Evolutionary conservation across 805 yeast genomes (phyloP).

Genomic region (Cyberlindnera maclurae): DNA sequence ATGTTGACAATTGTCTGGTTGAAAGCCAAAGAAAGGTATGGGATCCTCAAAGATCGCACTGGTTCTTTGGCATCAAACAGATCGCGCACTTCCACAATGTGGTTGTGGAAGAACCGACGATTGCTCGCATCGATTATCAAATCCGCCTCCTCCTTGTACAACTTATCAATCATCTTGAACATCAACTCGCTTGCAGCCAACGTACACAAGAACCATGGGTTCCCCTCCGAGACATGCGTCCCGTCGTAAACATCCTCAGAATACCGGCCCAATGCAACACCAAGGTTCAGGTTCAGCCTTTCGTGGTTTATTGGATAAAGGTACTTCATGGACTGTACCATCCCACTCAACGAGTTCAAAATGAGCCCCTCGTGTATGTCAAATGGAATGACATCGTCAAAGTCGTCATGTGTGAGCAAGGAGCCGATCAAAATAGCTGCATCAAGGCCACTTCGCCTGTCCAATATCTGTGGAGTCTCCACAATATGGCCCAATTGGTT

Average conservation of each 20-base stretch:
- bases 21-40: conserved; percentile 34
- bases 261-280: conserved; percentile 79
- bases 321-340: conserved; percentile 61
- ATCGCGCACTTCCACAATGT: conserved; percentile 15
- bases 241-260: conserved; percentile 93
- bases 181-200: conserved; percentile 60
- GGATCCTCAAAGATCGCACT: conserved; percentile 12
- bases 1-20: conserved; percentile 37
- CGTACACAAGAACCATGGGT: conserved; percentile 89
- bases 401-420: conserved; percentile 37
- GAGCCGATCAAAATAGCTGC: conserved; percentile 55
- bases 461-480: conserved; percentile 53
- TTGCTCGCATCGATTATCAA: conserved; percentile 31
- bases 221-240: conserved; percentile 62
- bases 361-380: conserved; percentile 51
- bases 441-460: conserved; percentile 66
- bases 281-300: conserved; percentile 32
- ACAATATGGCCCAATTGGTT: conserved; percentile 46
- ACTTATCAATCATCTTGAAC: conserved; percentile 45
- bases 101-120: conserved; percentile 28
- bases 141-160: conserved; percentile 33
- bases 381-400: conserved; percentile 49
- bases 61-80: not conserved
- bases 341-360: conserved; percentile 53
- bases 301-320: conserved; percentile 72